These are phyloP conservation scores for Leucocoprinus sp. DNA, from an alignment of 768 basidiomycete genomes.

Conservation along the genomic window DNA sequence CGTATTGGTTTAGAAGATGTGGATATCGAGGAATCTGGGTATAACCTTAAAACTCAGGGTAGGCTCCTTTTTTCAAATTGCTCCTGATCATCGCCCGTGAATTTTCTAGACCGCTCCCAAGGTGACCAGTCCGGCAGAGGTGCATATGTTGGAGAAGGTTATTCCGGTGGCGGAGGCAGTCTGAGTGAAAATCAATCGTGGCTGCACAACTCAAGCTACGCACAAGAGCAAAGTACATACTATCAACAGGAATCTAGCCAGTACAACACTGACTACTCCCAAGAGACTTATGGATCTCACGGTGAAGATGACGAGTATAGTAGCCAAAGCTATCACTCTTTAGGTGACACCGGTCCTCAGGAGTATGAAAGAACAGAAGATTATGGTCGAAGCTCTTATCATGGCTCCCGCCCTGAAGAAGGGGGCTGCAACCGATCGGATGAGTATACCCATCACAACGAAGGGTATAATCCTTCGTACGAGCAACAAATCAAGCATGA, in stretches of 20 bases:
- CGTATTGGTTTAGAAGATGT: slow-evolving; percentile 41
- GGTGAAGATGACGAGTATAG: slow-evolving; percentile 9
- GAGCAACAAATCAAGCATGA: slow-evolving; percentile 3
- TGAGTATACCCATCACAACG: not conserved
- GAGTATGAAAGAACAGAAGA: slow-evolving; percentile 2
- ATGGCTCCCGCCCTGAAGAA: slow-evolving; percentile 1
- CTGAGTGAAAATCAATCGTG: not conserved
- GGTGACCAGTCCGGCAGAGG: too few species aligned
- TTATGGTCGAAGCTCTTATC: slow-evolving; percentile 3
- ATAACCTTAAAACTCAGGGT: slow-evolving; percentile 21
- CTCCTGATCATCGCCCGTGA: not conserved
- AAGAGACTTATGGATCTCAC: slow-evolving; percentile 15
- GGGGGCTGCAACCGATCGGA: slow-evolving; percentile 13
- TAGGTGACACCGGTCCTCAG: too few species aligned
- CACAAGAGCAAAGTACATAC: slow-evolving; percentile 5
- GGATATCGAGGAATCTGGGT: slow-evolving; percentile 28
- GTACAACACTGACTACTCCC: not conserved
- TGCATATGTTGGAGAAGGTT: too few species aligned
- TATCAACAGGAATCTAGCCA: slow-evolving; percentile 6
- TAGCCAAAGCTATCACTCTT: too few species aligned
- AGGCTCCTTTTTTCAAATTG: not conserved
- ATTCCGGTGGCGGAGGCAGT: not conserved
- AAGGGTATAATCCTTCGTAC: slow-evolving; percentile 14
- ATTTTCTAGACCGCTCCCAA: not conserved
- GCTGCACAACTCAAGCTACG: too few species aligned